These are phyloP conservation scores for Acanthamoeba castellanii DNA, from an alignment of 208 protist genomes.

Conservation along the genomic window DNA sequence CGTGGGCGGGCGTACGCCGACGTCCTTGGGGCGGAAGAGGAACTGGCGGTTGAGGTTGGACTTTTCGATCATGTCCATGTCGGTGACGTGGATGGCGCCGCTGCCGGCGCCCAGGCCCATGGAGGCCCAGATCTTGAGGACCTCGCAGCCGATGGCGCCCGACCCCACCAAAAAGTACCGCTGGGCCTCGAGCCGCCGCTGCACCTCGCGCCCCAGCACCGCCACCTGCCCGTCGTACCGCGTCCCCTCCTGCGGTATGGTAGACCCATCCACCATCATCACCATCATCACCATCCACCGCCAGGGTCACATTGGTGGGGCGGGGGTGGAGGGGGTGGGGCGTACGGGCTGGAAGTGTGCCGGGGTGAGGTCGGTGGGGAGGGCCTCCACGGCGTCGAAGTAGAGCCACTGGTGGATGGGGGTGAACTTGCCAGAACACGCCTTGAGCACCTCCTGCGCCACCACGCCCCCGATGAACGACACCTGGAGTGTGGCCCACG, in stretches of 20 bases:
- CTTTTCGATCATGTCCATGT: slow-evolving; percentile 99
- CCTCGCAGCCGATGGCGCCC: slow-evolving; percentile 82
- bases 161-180: slow-evolving; percentile 91
- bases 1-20: slow-evolving; percentile 66
- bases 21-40: slow-evolving; percentile 94
- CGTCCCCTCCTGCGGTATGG: slow-evolving; percentile 44
- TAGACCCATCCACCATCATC: slow-evolving; percentile 80
- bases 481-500: slow-evolving; percentile 76
- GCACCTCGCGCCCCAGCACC: slow-evolving; percentile 95
- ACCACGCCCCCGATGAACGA: slow-evolving; percentile 92
- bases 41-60: slow-evolving; percentile 99
- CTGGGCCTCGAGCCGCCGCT: slow-evolving; percentile 91
- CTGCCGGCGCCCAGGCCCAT: slow-evolving; percentile 93
- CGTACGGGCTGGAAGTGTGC: slow-evolving; percentile 92
- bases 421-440: slow-evolving; percentile 94
- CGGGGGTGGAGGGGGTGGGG: slow-evolving; percentile 86
- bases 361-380: slow-evolving; percentile 89
- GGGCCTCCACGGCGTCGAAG: slow-evolving; percentile 95
- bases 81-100: slow-evolving; percentile 94
- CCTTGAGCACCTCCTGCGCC: slow-evolving; percentile 97
- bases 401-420: slow-evolving; percentile 94
- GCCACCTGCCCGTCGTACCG: slow-evolving; percentile 97
- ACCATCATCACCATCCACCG: slow-evolving; percentile 91
- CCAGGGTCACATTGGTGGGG: background rate
- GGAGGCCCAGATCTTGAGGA: slow-evolving; percentile 92